Base-by-base conservation (phyloP, 2,329 filamentous ascomycete genomes). In the Scedosporium dehoogii region DNA sequence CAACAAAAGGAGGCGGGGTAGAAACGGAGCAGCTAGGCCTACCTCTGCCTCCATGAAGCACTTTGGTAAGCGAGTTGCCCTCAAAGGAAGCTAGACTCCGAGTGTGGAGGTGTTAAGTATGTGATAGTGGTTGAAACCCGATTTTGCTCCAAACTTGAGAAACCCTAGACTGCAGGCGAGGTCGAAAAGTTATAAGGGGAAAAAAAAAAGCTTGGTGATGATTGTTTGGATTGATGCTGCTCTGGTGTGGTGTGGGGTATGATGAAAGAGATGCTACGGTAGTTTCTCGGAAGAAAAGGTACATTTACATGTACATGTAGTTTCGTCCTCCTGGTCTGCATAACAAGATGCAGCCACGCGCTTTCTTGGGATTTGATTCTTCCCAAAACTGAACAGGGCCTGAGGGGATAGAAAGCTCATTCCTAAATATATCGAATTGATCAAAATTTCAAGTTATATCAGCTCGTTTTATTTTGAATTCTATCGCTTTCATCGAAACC, bases 41-140 rank as follows among this genome's bases (percentile, higher is more conserved):
- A 62, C 60, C 60, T 62, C 60, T 62, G 60, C 60, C 60, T 62
- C 60, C 60, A 62, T 62, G 60, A 62, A 62, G 60, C 60, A 46
- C 60, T 59, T 21, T 59, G 29, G 29, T 38, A 44, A 42, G 18
- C 21, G 57, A 59, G 55, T 21, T 41, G 38, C 57, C 29, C 29
- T 44, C 57, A 42, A 59, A 41, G 29, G n/a, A 23, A 29, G 29
- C 27, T 18, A 23, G 38, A 46, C 29, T 41, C 55, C 25, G 55
- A 38, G 14, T 12, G 23, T 51, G 21, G 42, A 29, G 42, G 16
- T 29, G 5, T 10, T 1, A 21, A 14, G 44, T 3, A 46, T 14
- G 27, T 29, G 21, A 33, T 38, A 9, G 25, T 51, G 3, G 21
- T 51, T 14, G 12, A 41, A 38, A 33, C n/a, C 14, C 25, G 51